Conservation (phyloP, 805 yeast species). For the Sugiyamaella americana region DNA sequence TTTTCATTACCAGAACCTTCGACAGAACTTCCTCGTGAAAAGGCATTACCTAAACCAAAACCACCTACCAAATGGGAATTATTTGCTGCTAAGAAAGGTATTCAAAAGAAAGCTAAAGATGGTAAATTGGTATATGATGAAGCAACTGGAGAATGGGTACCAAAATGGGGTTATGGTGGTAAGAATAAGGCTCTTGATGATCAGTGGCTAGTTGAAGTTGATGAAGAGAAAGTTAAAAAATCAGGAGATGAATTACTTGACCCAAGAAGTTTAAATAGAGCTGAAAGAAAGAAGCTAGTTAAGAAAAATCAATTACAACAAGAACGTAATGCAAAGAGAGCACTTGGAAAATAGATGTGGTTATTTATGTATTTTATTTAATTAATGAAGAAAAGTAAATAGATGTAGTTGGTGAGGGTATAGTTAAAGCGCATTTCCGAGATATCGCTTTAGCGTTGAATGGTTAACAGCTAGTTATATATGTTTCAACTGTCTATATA, state of each 20-base stretch:
- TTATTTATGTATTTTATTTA: too few species aligned
- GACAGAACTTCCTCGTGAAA: conserved; percentile 86
- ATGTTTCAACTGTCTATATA: too few species aligned
- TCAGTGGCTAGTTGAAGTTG: conserved; percentile 96
- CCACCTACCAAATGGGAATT: conserved; percentile 94
- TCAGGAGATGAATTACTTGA: conserved; percentile 57
- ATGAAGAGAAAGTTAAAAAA: conserved; percentile 42
- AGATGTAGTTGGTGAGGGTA: too few species aligned
- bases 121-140: conserved; percentile 91
- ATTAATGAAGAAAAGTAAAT: neutral
- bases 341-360: conserved; percentile 22
- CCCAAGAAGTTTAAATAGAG: conserved; percentile 77
- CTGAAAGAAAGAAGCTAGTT: conserved; percentile 75
- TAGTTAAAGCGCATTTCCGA: too few species aligned
- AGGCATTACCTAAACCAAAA: conserved; percentile 88
- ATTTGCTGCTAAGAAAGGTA: conserved; percentile 94
- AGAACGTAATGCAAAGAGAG: conserved; percentile 53
- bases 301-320: conserved; percentile 83
- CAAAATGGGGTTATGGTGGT: conserved; percentile 98
- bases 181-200: conserved; percentile 77
- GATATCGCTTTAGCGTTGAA: too few species aligned
- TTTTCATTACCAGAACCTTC: conserved; percentile 79
- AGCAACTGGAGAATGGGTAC: conserved; percentile 88
- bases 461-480: too few species aligned
- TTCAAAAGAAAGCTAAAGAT: conserved; percentile 78